Evolutionary conservation across 2,329 filamentous ascomycete genomes (phyloP).

Genomic region (Fonsecaea multimorphosa): DNA sequence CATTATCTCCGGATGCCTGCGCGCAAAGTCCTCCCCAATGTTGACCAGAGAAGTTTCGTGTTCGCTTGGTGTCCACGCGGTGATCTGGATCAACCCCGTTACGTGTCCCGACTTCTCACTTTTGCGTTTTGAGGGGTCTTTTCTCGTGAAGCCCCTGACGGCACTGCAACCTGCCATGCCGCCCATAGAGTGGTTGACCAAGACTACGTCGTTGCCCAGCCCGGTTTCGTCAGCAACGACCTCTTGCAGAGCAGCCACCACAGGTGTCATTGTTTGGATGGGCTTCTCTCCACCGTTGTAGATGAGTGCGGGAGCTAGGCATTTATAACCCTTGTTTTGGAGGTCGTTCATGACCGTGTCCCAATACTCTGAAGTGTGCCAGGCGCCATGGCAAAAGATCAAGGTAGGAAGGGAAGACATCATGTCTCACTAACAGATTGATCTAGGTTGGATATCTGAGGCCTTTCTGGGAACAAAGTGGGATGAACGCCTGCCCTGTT

Average conservation of each 20-base stretch:
- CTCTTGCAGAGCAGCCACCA: conserved; percentile 11
- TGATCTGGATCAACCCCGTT: conserved; percentile 54
- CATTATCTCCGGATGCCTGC: conserved; percentile 52
- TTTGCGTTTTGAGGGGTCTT: conserved; percentile 16
- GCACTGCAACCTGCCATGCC: conserved; percentile 24
- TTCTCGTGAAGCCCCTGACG: conserved; percentile 24
- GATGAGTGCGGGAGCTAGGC: conserved; percentile 16
- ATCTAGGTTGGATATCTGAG: not conserved
- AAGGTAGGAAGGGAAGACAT: conserved; percentile 16
- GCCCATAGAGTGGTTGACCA: conserved; percentile 30
- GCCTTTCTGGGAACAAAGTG: not conserved
- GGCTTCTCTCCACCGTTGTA: conserved; percentile 18
- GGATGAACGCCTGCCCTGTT: not conserved
- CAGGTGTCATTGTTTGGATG: conserved; percentile 11
- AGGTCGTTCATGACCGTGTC: conserved; percentile 10
- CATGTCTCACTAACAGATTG: not conserved
- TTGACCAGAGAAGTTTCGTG: conserved; percentile 50
- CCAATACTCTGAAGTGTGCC: conserved; percentile 29
- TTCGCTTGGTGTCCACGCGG: conserved; percentile 48
- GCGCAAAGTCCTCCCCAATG: conserved; percentile 37
- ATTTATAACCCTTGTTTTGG: conserved; percentile 17
- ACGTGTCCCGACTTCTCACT: conserved; percentile 45
- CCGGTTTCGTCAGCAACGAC: conserved; percentile 19
- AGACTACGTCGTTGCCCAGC: conserved; percentile 24
- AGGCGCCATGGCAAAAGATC: conserved; percentile 30